A percentile compares a stretch with the other conserved stretches of the same genome.
These are phyloP conservation scores for Exutisphaerella laricina DNA, from an alignment of 2,329 filamentous ascomycete species.

Conservation along the genomic window DNA sequence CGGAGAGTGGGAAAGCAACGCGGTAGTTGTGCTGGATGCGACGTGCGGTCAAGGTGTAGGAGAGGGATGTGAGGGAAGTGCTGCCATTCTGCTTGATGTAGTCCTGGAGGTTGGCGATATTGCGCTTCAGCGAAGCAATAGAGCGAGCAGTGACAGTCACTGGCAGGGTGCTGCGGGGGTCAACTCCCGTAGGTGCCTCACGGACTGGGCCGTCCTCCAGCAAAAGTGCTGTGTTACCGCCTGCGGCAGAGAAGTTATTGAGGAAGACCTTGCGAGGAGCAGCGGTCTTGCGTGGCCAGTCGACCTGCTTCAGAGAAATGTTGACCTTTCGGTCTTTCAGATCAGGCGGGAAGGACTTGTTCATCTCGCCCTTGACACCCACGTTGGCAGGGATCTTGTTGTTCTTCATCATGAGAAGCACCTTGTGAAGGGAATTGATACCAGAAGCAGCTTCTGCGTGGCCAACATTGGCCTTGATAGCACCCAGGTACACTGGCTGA, in stretches of 20 bases:
- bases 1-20: constrained; percentile 43
- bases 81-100: constrained; percentile 43
- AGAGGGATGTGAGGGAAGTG: constrained; percentile 44
- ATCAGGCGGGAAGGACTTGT: constrained; percentile 52
- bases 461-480: constrained; percentile 52
- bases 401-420: constrained; percentile 51
- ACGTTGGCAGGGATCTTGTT: constrained; percentile 51
- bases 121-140: constrained; percentile 48
- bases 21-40: constrained; percentile 52
- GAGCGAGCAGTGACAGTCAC: constrained; percentile 48
- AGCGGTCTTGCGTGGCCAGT: constrained; percentile 44
- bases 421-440: constrained; percentile 50
- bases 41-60: constrained; percentile 50
- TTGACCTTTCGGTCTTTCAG: constrained; percentile 49
- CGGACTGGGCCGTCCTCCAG: constrained; percentile 47
- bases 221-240: constrained; percentile 50
- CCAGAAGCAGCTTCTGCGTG: constrained; percentile 52
- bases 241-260: constrained; percentile 51
- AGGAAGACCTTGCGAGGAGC: constrained; percentile 47
- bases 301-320: constrained; percentile 44
- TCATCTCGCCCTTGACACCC: constrained; percentile 52
- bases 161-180: constrained; percentile 44
- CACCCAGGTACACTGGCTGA: constrained; percentile 48
- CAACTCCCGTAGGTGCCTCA: constrained; percentile 37
- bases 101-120: constrained; percentile 44